Conservation (phyloP, 768 basidiomycete genomes). For the Lactifluus subvellereus region DNA sequence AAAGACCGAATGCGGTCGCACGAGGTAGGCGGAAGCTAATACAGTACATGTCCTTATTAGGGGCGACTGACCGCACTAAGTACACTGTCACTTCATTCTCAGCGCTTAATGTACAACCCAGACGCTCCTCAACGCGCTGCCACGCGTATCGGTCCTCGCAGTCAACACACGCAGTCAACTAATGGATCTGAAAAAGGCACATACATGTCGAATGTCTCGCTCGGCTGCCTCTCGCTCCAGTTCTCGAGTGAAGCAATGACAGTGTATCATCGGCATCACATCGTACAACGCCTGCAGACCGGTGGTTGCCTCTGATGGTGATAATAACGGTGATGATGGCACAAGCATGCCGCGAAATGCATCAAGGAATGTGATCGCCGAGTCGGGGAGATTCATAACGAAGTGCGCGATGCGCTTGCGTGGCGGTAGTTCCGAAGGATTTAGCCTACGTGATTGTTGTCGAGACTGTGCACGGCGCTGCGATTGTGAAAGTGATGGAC, state of each 20-base stretch:
- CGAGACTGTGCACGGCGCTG: conserved; percentile 40
- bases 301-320: conserved; percentile 34
- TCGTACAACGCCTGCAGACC: conserved; percentile 34
- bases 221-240: conserved; percentile 60
- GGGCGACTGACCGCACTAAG: conserved; percentile 88
- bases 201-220: conserved; percentile 74
- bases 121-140: conserved; percentile 65
- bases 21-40: conserved; percentile 75
- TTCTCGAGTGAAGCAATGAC: conserved; percentile 93
- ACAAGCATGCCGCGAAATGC: conserved; percentile 73
- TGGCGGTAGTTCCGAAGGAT: conserved; percentile 27
- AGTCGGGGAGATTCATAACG: conserved; percentile 97
- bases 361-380: conserved; percentile 84
- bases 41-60: conserved; percentile 97
- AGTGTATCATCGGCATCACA: conserved; percentile 86
- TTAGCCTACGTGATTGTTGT: conserved; percentile 28
- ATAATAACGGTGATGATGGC: conserved; percentile 29
- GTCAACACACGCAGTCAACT: conserved; percentile 11
- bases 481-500: conserved; percentile 32
- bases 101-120: conserved; percentile 47
- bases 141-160: not conserved
- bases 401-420: conserved; percentile 72
- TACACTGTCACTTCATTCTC: conserved; percentile 53
- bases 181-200: conserved; percentile 27
- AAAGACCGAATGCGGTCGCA: conserved; percentile 34